phyloP scores from a whole-genome alignment of 2,329 filamentous ascomycete genomes.

The Coniella lustricola region DNA sequence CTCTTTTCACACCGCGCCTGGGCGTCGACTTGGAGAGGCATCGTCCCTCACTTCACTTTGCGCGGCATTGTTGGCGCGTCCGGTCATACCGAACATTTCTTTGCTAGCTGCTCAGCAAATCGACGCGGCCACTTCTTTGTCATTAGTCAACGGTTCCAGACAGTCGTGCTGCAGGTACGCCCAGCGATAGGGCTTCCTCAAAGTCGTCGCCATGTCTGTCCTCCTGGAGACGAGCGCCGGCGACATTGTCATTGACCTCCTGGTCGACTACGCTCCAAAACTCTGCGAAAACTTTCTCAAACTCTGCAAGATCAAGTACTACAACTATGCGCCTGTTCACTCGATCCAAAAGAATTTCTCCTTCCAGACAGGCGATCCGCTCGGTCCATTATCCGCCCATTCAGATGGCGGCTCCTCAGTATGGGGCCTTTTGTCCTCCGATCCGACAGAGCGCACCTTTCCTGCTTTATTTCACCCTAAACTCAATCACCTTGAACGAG shows the following conservation, averaged over 20 bases:
- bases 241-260: constrained; percentile 89
- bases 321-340: constrained; percentile 92
- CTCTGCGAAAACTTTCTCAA: constrained; percentile 98
- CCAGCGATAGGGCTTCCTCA: background rate
- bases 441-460: constrained; percentile 67
- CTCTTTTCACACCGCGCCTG: no score
- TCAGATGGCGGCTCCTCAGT: constrained; percentile 92
- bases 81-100: no score
- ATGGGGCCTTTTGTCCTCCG: constrained; percentile 72
- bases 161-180: background rate
- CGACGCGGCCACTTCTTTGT: background rate
- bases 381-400: constrained; percentile 74
- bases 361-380: constrained; percentile 90
- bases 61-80: no score
- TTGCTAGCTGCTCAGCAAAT: background rate
- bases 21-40: no score
- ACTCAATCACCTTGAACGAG: constrained; percentile 79
- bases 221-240: constrained; percentile 87
- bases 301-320: constrained; percentile 98
- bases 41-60: background rate
- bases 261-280: constrained; percentile 82
- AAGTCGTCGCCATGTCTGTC: constrained; percentile 64
- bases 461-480: constrained; percentile 78
- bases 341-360: constrained; percentile 92
- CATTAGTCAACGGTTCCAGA: background rate